Conservation (phyloP, 225 moss, liverwort and hornwort genomes). For the Anthoceros angustus region DNA sequence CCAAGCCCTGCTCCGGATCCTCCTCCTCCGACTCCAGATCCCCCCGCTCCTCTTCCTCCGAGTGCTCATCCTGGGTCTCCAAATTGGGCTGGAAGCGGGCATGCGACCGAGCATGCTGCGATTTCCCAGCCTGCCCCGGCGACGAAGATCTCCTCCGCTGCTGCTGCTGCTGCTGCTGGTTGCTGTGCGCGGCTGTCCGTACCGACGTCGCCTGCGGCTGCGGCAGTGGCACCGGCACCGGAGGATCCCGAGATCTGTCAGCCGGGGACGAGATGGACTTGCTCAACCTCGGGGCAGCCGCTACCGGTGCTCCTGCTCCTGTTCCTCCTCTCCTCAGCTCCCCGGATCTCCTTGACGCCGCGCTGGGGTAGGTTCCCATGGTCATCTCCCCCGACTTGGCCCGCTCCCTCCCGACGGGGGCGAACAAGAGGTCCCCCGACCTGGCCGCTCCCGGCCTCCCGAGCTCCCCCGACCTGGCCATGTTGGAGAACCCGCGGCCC, state of each 20-base stretch:
- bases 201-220: background rate
- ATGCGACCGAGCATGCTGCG: background rate
- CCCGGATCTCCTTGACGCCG: background rate
- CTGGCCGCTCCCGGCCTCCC: background rate
- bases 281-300: background rate
- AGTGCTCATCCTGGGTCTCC: background rate
- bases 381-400: background rate
- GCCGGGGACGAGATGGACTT: background rate
- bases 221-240: background rate
- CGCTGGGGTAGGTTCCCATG: background rate
- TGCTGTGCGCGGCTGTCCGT: background rate
- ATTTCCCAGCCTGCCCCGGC: background rate
- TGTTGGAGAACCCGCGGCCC: background rate
- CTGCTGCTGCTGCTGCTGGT: too few relatives aligned
- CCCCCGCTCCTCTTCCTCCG: background rate
- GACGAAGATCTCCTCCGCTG: too few relatives aligned
- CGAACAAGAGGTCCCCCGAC: background rate
- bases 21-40: background rate
- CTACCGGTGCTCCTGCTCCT: background rate
- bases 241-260: background rate
- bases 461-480: background rate
- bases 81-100: constrained; percentile 2
- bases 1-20: background rate
- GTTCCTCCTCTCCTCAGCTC: background rate
- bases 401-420: background rate